Conservation (phyloP, 2,329 filamentous ascomycete genomes). For the Pyricularia sp. region DNA sequence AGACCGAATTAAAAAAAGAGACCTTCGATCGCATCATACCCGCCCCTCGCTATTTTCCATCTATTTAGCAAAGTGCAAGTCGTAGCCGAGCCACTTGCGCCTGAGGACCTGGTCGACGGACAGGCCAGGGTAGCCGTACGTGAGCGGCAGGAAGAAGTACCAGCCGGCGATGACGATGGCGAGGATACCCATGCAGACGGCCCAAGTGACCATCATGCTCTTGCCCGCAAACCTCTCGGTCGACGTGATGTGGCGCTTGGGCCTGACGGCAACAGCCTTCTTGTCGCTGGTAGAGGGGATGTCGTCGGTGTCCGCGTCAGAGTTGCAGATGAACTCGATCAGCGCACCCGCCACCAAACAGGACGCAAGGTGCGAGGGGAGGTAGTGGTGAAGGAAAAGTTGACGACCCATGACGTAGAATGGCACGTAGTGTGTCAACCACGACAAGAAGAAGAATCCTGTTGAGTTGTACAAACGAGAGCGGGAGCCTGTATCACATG, state of each 20-base stretch:
- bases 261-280: conserved; percentile 27
- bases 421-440: conserved; percentile 94
- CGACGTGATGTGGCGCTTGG: conserved; percentile 61
- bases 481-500: conserved; percentile 56
- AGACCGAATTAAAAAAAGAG: background rate
- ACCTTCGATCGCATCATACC: background rate
- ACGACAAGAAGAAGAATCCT: conserved; percentile 97
- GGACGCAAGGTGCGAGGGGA: conserved; percentile 88
- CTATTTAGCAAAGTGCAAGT: conserved; percentile 97
- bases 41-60: background rate
- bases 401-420: conserved; percentile 98
- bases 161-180: conserved; percentile 64
- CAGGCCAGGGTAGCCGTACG: conserved; percentile 88
- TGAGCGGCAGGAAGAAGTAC: conserved; percentile 90
- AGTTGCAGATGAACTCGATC: conserved; percentile 92
- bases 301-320: conserved; percentile 55
- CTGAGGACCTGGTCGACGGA: conserved; percentile 66
- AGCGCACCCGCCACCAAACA: conserved; percentile 83
- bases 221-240: conserved; percentile 72
- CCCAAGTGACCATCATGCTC: conserved; percentile 71
- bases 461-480: conserved; percentile 96
- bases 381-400: conserved; percentile 95
- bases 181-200: conserved; percentile 63
- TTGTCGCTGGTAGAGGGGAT: conserved; percentile 32
- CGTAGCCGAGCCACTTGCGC: conserved; percentile 94